Percentiles rank a stretch among this genome's conserved stretches.
phyloP scores from a whole-genome alignment of 2,329 filamentous ascomycete genomes.

The Cladobotryum mycophilum region DNA sequence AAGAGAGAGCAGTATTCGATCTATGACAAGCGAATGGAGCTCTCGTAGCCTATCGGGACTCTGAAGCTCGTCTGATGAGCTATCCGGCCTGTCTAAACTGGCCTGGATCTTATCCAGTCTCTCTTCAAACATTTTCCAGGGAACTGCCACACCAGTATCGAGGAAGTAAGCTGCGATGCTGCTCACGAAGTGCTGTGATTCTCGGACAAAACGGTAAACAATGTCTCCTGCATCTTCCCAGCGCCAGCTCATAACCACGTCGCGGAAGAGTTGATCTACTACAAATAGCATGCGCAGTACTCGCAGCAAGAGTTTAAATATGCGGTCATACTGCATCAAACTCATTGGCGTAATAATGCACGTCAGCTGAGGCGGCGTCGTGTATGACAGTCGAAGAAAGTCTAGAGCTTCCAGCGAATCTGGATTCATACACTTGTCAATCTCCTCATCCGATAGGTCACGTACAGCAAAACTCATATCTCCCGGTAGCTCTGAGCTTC shows the following conservation, averaged over 20 bases:
- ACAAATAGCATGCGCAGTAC: constrained; percentile 74
- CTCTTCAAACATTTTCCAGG: constrained; percentile 65
- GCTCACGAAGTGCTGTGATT: constrained; percentile 74
- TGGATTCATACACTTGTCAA: constrained; percentile 76
- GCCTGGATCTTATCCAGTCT: constrained; percentile 59
- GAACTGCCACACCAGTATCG: constrained; percentile 64
- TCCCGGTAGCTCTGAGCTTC: constrained; percentile 49
- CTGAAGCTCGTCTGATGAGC: constrained; percentile 23
- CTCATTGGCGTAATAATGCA: constrained; percentile 65
- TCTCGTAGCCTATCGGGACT: constrained; percentile 63
- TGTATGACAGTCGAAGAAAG: constrained; percentile 83
- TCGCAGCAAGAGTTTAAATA: constrained; percentile 76
- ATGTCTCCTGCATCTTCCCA: constrained; percentile 32
- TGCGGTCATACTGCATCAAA: constrained; percentile 73
- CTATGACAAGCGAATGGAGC: constrained; percentile 66
- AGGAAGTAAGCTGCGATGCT: constrained; percentile 72
- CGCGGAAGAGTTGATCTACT: constrained; percentile 57
- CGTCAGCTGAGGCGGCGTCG: constrained; percentile 63
- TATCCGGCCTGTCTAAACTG: constrained; percentile 41
- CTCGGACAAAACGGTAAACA: constrained; percentile 58
- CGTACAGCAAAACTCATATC: constrained; percentile 79
- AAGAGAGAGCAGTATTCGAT: constrained; percentile 67
- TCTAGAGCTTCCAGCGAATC: constrained; percentile 84
- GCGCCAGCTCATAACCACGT: constrained; percentile 36
- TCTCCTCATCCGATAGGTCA: constrained; percentile 69